Conservation (phyloP, 306 rosid genomes). For the Hippophae rhamnoides region DNA sequence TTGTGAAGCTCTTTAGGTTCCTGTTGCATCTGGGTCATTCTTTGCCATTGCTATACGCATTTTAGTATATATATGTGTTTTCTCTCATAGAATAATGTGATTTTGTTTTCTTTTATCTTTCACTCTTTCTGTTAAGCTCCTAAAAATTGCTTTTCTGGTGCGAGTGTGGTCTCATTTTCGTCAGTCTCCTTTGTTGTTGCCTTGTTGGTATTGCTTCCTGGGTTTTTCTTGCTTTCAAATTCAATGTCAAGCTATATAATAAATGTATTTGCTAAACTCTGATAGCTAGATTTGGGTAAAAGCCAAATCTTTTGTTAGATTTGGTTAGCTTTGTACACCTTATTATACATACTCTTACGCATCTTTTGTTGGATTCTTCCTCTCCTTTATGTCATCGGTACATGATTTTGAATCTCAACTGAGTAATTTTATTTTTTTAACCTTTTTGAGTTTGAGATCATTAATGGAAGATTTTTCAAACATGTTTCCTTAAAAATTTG, state of each 20-base stretch:
- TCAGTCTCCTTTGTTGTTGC: background rate
- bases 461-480: no score
- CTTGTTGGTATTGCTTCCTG: background rate
- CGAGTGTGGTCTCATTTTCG: constrained; percentile 7
- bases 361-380: no score
- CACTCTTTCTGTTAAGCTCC: background rate
- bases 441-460: no score
- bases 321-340: no score
- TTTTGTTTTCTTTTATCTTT: background rate
- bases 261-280: background rate
- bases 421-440: no score
- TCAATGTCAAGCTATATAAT: background rate
- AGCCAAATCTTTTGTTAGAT: background rate
- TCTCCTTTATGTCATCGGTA: no score
- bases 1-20: background rate
- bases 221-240: background rate
- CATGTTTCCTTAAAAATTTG: no score
- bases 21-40: constrained; percentile 2
- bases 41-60: background rate
- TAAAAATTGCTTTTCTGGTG: constrained; percentile 8
- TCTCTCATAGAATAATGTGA: background rate
- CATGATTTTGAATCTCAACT: no score
- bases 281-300: background rate
- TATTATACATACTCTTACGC: no score
- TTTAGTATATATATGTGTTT: constrained; percentile 6